phyloP scores from a whole-genome alignment of 2,329 filamentous ascomycete genomes.

The Biscogniauxia marginata region DNA sequence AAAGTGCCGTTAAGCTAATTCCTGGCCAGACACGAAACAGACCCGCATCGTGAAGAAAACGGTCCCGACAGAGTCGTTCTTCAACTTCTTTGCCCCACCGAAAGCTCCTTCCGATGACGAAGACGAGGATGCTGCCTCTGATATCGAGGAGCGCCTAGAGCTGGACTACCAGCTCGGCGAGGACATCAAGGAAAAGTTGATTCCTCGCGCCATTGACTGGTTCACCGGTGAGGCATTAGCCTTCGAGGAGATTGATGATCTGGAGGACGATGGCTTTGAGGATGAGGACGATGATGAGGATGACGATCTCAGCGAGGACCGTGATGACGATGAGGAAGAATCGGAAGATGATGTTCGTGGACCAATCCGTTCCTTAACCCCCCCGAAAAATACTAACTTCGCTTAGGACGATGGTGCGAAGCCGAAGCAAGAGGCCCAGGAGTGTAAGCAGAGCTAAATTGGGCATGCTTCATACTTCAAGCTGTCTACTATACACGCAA shows the following conservation, averaged over 20 bases:
- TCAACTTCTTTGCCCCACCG: slow-evolving; percentile 98
- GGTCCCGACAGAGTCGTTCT: slow-evolving; percentile 96
- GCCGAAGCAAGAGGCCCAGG: slow-evolving; percentile 90
- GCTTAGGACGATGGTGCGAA: slow-evolving; percentile 80
- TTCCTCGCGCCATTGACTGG: slow-evolving; percentile 98
- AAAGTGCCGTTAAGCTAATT: slow-evolving; percentile 4
- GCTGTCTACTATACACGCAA: slow-evolving; percentile 12
- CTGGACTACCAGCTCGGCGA: slow-evolving; percentile 98
- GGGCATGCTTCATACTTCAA: slow-evolving; percentile 9
- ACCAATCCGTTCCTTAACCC: slow-evolving; percentile 4
- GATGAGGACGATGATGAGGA: slow-evolving; percentile 89
- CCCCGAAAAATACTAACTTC: slow-evolving; percentile 21
- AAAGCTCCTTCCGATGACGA: slow-evolving; percentile 73
- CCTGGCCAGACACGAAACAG: slow-evolving; percentile 84
- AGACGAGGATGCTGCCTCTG: slow-evolving; percentile 71
- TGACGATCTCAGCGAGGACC: slow-evolving; percentile 79
- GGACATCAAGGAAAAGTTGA: slow-evolving; percentile 99
- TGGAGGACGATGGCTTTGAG: slow-evolving; percentile 80
- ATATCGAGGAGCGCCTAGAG: slow-evolving; percentile 97
- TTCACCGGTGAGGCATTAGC: slow-evolving; percentile 98
- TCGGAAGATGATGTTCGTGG: slow-evolving; percentile 73
- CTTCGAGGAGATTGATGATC: slow-evolving; percentile 85
- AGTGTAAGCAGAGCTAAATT: slow-evolving; percentile 90
- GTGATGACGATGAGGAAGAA: slow-evolving; percentile 74
- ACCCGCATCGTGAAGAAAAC: slow-evolving; percentile 99